Evolutionary conservation across 1,284 basidiomycete species (phyloP).

Genomic region (Sphagnurus paluster): DNA sequence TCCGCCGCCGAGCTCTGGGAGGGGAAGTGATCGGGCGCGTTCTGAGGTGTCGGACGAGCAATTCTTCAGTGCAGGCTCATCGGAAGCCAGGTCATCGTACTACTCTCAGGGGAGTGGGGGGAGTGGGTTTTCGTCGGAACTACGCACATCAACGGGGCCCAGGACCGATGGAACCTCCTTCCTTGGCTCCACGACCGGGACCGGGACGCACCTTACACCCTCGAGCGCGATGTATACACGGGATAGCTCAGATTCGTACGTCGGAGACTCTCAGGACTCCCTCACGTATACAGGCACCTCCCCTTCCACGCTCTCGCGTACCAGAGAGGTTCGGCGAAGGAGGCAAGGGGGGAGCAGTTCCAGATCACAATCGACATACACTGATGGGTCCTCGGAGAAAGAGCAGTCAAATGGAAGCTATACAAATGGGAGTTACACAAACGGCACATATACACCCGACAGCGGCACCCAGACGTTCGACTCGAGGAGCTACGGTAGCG

Average conservation of each 20-base stretch:
- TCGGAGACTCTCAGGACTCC: slow-evolving; percentile 56
- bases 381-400: slow-evolving; percentile 51
- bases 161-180: slow-evolving; percentile 22
- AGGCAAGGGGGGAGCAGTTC: slow-evolving; percentile 43
- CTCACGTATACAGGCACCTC: slow-evolving; percentile 35
- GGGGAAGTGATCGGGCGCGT: slow-evolving; percentile 44
- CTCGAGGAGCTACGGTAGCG: slow-evolving; percentile 18
- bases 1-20: slow-evolving; percentile 53
- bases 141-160: slow-evolving; percentile 31
- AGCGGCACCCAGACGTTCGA: slow-evolving; percentile 21
- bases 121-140: slow-evolving; percentile 33
- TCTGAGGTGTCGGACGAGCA: slow-evolving; percentile 48
- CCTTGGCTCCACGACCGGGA: slow-evolving; percentile 16
- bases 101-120: too few relatives aligned
- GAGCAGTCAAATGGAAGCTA: slow-evolving; percentile 45
- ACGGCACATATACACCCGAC: too few relatives aligned
- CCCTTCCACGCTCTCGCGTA: slow-evolving; percentile 49
- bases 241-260: slow-evolving; percentile 53
- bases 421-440: too few relatives aligned
- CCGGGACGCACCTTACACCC: slow-evolving; percentile 46
- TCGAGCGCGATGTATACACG: slow-evolving; percentile 58
- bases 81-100: slow-evolving; percentile 34
- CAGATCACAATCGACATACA: slow-evolving; percentile 37
- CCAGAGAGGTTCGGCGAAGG: slow-evolving; percentile 58
- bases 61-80: slow-evolving; percentile 52